Evolutionary conservation across 2,329 filamentous ascomycete genomes (phyloP).

Genomic region (Paecilomyces sp.): DNA sequence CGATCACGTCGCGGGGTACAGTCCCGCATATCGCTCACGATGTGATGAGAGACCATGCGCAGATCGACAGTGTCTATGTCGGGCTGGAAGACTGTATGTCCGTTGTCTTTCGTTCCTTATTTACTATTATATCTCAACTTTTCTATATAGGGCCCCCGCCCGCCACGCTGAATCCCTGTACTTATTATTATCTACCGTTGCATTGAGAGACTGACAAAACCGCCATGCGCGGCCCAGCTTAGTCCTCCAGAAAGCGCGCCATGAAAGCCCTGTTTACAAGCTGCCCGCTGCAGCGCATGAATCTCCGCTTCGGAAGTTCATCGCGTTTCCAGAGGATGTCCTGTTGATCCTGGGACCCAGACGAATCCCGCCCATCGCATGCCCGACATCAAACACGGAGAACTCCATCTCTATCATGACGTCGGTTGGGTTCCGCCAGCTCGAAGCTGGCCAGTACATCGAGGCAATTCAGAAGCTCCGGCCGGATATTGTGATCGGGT

Average conservation of each 20-base stretch:
- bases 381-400: slow-evolving; percentile 62
- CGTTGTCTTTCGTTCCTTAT: background rate
- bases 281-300: slow-evolving; percentile 36
- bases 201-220: slow-evolving; percentile 22
- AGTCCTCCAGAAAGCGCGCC: slow-evolving; percentile 56
- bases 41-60: slow-evolving; percentile 59
- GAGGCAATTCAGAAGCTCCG: slow-evolving; percentile 56
- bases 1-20: slow-evolving; percentile 71
- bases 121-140: background rate
- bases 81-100: slow-evolving; percentile 86
- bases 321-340: slow-evolving; percentile 58
- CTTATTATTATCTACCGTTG: slow-evolving; percentile 2
- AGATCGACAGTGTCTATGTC: slow-evolving; percentile 65
- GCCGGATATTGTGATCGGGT: slow-evolving; percentile 72
- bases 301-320: slow-evolving; percentile 67
- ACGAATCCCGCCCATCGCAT: slow-evolving; percentile 65
- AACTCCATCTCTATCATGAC: slow-evolving; percentile 71
- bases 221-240: slow-evolving; percentile 27
- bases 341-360: slow-evolving; percentile 70
- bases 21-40: slow-evolving; percentile 88
- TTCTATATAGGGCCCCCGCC: background rate
- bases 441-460: slow-evolving; percentile 64
- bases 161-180: background rate
- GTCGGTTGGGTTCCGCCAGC: slow-evolving; percentile 71
- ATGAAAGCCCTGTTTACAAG: slow-evolving; percentile 48